Conservation (phyloP, 2,329 filamentous ascomycete genomes). For the Curvularia verruculosa region DNA sequence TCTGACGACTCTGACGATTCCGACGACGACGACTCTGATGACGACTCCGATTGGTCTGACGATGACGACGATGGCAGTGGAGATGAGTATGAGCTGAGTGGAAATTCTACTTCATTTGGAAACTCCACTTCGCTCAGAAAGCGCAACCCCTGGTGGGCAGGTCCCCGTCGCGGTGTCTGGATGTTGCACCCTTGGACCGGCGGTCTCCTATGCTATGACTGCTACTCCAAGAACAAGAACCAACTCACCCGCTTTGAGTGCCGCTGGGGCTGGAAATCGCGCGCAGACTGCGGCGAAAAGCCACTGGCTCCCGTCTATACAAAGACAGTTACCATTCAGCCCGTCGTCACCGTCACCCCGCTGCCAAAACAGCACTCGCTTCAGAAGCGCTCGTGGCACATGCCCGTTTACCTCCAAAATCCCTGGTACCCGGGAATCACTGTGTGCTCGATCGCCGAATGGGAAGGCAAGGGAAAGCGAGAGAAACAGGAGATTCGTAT, state of each 20-base stretch:
- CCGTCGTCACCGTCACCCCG: neutral
- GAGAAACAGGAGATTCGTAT: constrained; percentile 21
- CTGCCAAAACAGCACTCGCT: neutral
- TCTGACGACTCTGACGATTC: neutral
- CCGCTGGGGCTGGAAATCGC: constrained; percentile 10
- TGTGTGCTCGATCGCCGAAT: constrained; percentile 29
- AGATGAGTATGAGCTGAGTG: neutral
- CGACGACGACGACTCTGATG: neutral
- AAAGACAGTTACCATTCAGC: constrained; percentile 7
- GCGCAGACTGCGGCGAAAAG: constrained; percentile 12
- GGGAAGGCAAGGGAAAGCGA: constrained; percentile 28
- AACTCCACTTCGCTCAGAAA: neutral
- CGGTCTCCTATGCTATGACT: constrained; percentile 31
- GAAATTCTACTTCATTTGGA: constrained; percentile 1
- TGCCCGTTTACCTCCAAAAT: constrained; percentile 21
- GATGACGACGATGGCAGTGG: neutral
- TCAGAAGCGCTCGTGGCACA: constrained; percentile 28
- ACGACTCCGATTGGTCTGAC: neutral
- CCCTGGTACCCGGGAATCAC: constrained; percentile 13
- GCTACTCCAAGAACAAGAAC: constrained; percentile 24
- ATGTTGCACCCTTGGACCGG: constrained; percentile 36
- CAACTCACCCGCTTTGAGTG: constrained; percentile 27
- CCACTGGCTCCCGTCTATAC: constrained; percentile 1
- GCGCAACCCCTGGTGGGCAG: neutral
- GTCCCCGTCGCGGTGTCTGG: constrained; percentile 25